Evolutionary conservation across 139 green algal genomes (phyloP), one percentile per base, ranked within the genome.

Genomic region (Dunaliella primolecta): DNA sequence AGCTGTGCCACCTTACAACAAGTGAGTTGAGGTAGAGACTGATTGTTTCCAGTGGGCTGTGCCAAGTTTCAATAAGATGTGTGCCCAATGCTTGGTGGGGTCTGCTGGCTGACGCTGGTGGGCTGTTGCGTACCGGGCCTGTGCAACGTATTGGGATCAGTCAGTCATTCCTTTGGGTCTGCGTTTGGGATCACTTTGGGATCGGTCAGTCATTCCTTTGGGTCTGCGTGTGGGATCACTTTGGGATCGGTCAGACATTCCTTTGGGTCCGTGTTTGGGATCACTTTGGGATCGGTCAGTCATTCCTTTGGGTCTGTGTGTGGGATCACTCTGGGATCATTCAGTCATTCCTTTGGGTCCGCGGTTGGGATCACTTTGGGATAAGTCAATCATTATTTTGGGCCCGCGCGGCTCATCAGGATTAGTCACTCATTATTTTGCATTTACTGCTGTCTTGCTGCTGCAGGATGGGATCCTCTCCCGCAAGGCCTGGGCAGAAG

Each of bases 1-100:
- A 25, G 91, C 91, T 0, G 81, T 86, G 38, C 70, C 84, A 3
- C 84, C 87, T 25, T 86, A 86, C 70, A 25, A 88, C 84, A 82
- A 75, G 83, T 87, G 82, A 24, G 57, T 15, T 37, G 75, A 31
- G 21, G 15, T 3, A 15, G 25, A 55, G 30, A 2, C 3, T 25
- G 27, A 31, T 3, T 25, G 27, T 25, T 30, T 30, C 27, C 30
- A 15, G 30, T 81, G 75, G 32, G 3, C n/a, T 15, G 3, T 55
- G 32, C 21, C 75, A n/a, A 25, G 75, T 37, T 23, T 27, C 32
- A 35, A 34, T 3, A 32, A 34, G 20, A 30, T 33, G 32, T 37
- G 30, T 37, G 75, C 30, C 27, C 31, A 27, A 24, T 81, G 3
- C 37, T 3, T 46, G n/a, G 32, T 46, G 3, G 32, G 46, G 46